Evolutionary conservation across 2,329 filamentous ascomycete genomes (phyloP), one percentile per base, ranked within the genome.

Genomic region (Alternaria ventricosa): DNA sequence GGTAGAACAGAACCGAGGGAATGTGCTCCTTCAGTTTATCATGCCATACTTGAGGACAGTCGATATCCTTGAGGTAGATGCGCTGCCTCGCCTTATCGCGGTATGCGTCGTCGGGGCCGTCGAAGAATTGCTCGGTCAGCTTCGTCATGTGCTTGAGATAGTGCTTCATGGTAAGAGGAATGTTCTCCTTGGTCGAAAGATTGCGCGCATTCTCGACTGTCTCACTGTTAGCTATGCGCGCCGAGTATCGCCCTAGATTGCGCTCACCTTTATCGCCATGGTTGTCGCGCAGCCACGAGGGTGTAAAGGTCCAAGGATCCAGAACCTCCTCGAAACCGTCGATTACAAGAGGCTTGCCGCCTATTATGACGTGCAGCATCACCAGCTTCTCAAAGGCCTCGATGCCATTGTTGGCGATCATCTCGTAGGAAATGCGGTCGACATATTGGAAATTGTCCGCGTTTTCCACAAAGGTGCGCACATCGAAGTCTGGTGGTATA

Each of bases 51-150:
- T 87, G 83, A 0, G 96, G 96, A 71, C 94, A 97, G 78, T 99
- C 96, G 63, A 99, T 97, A 76, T 99, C 96, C 75, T 99, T 99
- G 23, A 98, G 83, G 77, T 99, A 99, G 2, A 98, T 88, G 12
- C 96, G 89, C 77, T 99, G 96, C 22, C 92, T 86, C 41, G 88
- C 87, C 65, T 92, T 89, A 67, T 96, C 92, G 63, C 90, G 90
- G 77, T 91, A 97, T 67, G 92, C 95, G 50, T 85, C 86, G 0
- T 85, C 86, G 0, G 88, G 83, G 9, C 86, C 91, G 84, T 82
- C 80, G 69, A 84, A 85, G 74, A 93, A 97, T 76, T 97, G 93
- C 55, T 95, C 90, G 1, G 94, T 89, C 30, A 98, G 87, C 69
- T 92, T 88, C 44, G 88, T 87, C 91, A 98, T 92, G 55, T 94